Conservation (phyloP, 257 asterid species). For the Scutellaria baicalensis region DNA sequence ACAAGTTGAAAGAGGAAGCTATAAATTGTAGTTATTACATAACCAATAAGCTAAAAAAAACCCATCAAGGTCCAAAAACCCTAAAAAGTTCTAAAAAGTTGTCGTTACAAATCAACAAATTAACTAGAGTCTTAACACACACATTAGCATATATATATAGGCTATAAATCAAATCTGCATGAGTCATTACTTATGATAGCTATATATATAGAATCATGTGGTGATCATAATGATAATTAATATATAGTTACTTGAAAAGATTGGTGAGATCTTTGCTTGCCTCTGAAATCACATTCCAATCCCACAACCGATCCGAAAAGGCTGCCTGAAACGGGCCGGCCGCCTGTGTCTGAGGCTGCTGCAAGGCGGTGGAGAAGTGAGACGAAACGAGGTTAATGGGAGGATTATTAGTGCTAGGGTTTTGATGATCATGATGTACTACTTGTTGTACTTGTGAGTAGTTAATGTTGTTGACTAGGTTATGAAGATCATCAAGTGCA, state of each 20-base stretch:
- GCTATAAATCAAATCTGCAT: no score
- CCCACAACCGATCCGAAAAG: conserved; percentile 62
- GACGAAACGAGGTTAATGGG: conserved; percentile 11
- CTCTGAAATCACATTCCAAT: conserved; percentile 46
- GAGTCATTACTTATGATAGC: neutral
- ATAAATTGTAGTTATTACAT: no score
- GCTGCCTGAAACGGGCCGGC: conserved; percentile 30
- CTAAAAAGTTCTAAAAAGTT: no score
- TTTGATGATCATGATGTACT: conserved; percentile 7
- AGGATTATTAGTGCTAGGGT: conserved; percentile 12
- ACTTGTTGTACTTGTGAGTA: conserved; percentile 17
- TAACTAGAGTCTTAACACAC: no score
- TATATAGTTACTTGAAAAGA: conserved; percentile 25
- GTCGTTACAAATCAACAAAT: no score
- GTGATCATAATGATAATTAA: neutral
- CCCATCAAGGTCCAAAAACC: no score
- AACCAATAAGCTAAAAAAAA: no score
- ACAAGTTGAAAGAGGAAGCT: no score
- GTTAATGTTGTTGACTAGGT: conserved; percentile 29
- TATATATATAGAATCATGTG: no score
- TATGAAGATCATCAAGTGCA: conserved; percentile 55
- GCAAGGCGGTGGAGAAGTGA: conserved; percentile 24
- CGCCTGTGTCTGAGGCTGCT: neutral
- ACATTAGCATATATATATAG: no score
- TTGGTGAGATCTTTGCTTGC: conserved; percentile 22